A percentile compares a stretch with the other conserved stretches of the same genome.
phyloP scores from a whole-genome alignment of 257 asterid genomes.

The Cynanchum wilfordii region DNA sequence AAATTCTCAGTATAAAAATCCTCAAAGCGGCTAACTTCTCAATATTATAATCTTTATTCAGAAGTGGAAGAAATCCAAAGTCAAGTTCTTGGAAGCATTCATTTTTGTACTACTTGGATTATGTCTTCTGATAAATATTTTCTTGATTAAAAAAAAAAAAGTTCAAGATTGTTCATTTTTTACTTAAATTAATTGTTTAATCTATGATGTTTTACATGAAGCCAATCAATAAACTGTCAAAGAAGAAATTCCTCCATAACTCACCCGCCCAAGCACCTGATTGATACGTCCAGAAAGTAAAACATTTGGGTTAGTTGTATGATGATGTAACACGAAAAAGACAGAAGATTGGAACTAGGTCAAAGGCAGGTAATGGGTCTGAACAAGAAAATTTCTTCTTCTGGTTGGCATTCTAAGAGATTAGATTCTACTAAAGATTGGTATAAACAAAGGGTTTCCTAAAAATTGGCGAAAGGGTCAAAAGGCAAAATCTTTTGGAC shows the following conservation, averaged over 20 bases:
- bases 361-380: not conserved
- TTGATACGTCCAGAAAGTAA: not conserved
- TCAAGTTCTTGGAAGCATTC: not conserved
- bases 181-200: conserved; percentile 1
- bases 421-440: not conserved
- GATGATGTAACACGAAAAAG: conserved; percentile 1
- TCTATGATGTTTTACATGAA: not conserved
- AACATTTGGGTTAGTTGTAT: not conserved
- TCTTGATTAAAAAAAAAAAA: not conserved
- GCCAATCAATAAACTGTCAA: not conserved
- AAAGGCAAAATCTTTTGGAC: conserved; percentile 1
- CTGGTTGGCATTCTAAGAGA: not conserved
- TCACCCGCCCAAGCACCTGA: conserved; percentile 2
- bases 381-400: not conserved
- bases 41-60: not conserved
- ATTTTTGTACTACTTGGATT: not conserved
- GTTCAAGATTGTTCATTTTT: not conserved
- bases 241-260: not conserved
- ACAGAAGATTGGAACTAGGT: not conserved
- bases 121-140: not conserved
- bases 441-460: not conserved
- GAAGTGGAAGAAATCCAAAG: not conserved
- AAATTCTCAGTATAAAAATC: not conserved
- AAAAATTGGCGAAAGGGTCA: not conserved
- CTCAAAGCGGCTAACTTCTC: not conserved